Evolutionary conservation across 2,329 filamentous ascomycete genomes (phyloP), one percentile per base, ranked within the genome.

Genomic region (Elsinoe perseae): DNA sequence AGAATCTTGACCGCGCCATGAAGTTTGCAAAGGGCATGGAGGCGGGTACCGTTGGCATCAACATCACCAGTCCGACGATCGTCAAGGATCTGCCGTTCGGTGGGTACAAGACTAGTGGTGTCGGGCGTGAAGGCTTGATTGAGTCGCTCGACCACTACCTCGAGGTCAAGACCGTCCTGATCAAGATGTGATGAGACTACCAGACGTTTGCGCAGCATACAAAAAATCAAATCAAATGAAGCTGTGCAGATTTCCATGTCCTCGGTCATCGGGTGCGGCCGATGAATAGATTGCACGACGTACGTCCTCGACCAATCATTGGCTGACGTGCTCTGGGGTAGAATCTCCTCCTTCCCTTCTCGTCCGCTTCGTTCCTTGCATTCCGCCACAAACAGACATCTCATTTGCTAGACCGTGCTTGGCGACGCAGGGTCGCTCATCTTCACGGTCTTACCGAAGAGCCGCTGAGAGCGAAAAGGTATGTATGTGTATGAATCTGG

Each of bases 11-110:
- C 8, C 60, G 69, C 8, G 70, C 72, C 3, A 44, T 74, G 50
- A 65, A 71, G 4, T 69, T 73, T 7, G 70, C 70, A 2, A 72
- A 70, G 57, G 68, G 64, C 0, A 64, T 74, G 18, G 70, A 75
- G 59, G 64, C 68, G 30, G 72, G 72, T 8, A 70, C 65, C 7
- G 67, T 74, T 0, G 70, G 68, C 7, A 65, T 74, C 10, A 74
- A 74, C 32, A 72, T 70, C 60, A 72, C 71, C 58, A 53, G 67
- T 65, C 70, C 63, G 65, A 63, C 58, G 4, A 65, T 58, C 10
- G 66, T 58, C 5, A 57, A 59, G 2, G 70, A 72, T 54, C 69
- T 72, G 64, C 70, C 71, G 0, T 74, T 73, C 59, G 72, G 72
- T 34, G 72, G 72, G 0, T 72, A 70, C 60, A 73, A 73, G 56